Evolutionary conservation across 2,329 filamentous ascomycete genomes (phyloP).

Genomic region (Aureobasidium sp.): DNA sequence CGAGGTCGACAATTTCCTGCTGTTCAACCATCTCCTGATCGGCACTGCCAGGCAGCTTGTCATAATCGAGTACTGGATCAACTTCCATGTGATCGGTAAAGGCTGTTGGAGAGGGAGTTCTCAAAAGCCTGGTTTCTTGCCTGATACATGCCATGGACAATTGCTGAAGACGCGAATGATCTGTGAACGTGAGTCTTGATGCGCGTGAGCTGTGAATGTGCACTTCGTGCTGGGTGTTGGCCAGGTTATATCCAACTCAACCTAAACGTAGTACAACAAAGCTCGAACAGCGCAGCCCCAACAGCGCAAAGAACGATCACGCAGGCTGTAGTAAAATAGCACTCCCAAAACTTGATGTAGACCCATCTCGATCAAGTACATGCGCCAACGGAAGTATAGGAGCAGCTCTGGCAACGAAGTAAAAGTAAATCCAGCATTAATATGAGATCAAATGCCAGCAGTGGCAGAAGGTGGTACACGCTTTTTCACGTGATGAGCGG

Average conservation of each 20-base stretch:
- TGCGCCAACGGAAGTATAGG: background rate
- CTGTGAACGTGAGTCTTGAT: background rate
- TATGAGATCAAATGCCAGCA: background rate
- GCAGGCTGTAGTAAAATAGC: background rate
- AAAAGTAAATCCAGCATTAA: background rate
- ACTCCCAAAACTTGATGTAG: background rate
- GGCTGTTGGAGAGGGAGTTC: background rate
- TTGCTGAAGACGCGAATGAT: background rate
- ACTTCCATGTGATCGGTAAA: background rate
- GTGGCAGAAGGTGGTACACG: background rate
- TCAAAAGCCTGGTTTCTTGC: background rate
- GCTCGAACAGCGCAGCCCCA: background rate
- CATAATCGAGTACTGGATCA: background rate
- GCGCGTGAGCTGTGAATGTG: background rate
- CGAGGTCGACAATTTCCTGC: background rate
- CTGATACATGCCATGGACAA: background rate
- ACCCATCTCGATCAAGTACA: background rate
- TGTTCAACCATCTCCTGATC: background rate
- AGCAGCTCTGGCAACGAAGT: background rate
- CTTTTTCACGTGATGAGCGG: background rate
- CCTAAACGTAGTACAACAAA: background rate
- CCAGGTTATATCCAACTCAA: background rate
- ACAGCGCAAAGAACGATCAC: background rate
- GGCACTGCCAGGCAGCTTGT: background rate
- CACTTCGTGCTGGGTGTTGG: background rate